Conservation (phyloP, 1,284 basidiomycete genomes). For the Rhodotorula sp. region DNA sequence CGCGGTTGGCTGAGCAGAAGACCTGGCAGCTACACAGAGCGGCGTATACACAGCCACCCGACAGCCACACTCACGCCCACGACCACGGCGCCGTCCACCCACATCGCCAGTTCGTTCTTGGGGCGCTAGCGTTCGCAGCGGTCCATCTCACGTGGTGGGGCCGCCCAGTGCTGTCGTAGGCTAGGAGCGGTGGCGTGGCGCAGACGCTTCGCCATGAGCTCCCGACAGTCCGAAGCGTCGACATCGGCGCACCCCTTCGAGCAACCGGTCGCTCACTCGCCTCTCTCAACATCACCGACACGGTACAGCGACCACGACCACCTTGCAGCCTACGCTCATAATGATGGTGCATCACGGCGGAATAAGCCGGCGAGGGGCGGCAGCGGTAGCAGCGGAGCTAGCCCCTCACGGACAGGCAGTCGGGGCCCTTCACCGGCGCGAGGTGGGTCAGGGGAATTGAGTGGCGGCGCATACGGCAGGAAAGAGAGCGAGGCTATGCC, state of each 20-base stretch:
- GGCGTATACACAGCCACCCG: too few species aligned
- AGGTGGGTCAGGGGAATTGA: not conserved
- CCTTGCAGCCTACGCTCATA: not conserved
- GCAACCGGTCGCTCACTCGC: not conserved
- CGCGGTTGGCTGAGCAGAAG: too few species aligned
- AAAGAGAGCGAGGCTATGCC: not conserved
- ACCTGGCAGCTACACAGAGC: too few species aligned
- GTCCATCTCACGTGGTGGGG: too few species aligned
- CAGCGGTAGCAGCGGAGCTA: conserved; percentile 4
- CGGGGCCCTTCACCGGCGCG: not conserved
- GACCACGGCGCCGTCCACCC: too few species aligned
- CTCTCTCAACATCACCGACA: conserved; percentile 8
- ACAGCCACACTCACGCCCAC: too few species aligned
- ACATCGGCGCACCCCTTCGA: not conserved
- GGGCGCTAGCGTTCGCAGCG: too few species aligned
- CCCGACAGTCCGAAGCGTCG: too few species aligned
- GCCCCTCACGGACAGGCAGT: not conserved
- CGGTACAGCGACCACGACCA: not conserved
- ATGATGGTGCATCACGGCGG: not conserved
- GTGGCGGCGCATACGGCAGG: not conserved
- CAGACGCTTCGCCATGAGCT: too few species aligned
- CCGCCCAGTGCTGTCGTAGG: not conserved
- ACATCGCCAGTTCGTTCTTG: too few species aligned
- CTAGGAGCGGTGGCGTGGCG: not conserved
- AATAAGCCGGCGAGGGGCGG: not conserved